phyloP scores from a whole-genome alignment of 2,329 filamentous ascomycete species.

The Exophiala sp. region DNA sequence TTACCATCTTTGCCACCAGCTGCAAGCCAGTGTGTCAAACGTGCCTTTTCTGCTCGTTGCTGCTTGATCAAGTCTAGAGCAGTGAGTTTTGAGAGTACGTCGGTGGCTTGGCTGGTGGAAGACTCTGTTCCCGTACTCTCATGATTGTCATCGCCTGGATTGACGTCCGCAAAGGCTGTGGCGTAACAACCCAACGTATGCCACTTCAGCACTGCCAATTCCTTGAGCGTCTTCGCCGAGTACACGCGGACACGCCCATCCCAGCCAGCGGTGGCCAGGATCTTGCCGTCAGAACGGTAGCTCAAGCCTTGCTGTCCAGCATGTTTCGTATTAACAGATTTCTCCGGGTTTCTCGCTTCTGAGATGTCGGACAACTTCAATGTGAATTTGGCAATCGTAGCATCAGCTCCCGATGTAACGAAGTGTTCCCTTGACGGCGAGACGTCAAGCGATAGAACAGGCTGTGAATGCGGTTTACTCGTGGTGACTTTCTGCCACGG shows the following conservation, averaged over 20 bases:
- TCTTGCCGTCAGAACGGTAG: slow-evolving; percentile 73
- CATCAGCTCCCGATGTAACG: slow-evolving; percentile 78
- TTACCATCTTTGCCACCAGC: slow-evolving; percentile 93
- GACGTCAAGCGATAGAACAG: slow-evolving; percentile 70
- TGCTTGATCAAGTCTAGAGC: slow-evolving; percentile 55
- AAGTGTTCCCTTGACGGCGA: slow-evolving; percentile 55
- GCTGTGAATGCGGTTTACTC: slow-evolving; percentile 69
- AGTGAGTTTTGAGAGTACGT: slow-evolving; percentile 8
- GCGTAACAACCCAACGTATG: slow-evolving; percentile 85
- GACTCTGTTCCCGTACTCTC: not conserved
- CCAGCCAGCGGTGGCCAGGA: slow-evolving; percentile 93
- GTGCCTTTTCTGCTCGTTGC: slow-evolving; percentile 61
- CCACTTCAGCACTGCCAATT: slow-evolving; percentile 91
- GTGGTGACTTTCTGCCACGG: slow-evolving; percentile 59
- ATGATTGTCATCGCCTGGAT: not conserved
- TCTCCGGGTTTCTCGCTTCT: slow-evolving; percentile 48
- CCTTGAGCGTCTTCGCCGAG: slow-evolving; percentile 72
- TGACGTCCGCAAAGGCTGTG: slow-evolving; percentile 62
- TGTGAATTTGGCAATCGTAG: slow-evolving; percentile 71
- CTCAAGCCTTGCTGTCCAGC: slow-evolving; percentile 79
- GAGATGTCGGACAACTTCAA: slow-evolving; percentile 44
- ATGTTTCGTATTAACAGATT: slow-evolving; percentile 73
- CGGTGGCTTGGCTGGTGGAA: slow-evolving; percentile 12
- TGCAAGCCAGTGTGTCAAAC: slow-evolving; percentile 79
- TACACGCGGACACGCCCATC: slow-evolving; percentile 80